These are phyloP conservation scores for Clavispora fructus DNA, from an alignment of 805 yeast species.

Conservation along the genomic window DNA sequence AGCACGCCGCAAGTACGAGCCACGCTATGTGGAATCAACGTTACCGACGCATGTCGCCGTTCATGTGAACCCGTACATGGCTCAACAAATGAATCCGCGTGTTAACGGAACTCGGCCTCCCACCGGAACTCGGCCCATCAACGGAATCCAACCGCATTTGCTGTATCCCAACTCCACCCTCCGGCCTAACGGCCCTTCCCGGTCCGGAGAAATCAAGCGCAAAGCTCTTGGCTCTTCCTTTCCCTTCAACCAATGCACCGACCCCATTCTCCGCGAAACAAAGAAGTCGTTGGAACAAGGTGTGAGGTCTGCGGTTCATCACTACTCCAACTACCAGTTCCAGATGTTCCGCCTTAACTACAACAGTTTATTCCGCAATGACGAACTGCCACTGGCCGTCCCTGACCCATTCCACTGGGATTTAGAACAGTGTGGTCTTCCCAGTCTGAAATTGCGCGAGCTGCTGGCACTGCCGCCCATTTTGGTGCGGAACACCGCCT, in stretches of 20 bases:
- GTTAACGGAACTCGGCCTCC: not conserved
- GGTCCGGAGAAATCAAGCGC: not conserved
- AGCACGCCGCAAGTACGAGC: not conserved
- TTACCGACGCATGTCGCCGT: not conserved
- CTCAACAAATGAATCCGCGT: not conserved
- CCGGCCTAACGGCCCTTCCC: too few species aligned
- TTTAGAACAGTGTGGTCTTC: not conserved
- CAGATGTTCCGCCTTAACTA: not conserved
- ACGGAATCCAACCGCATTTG: not conserved
- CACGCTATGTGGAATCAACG: not conserved
- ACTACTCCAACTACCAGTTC: not conserved
- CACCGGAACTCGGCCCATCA: too few species aligned
- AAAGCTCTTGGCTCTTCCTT: conserved; percentile 2
- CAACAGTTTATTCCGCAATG: not conserved
- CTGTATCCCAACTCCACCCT: not conserved
- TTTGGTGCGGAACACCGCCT: not conserved
- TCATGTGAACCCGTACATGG: not conserved
- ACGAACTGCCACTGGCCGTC: not conserved
- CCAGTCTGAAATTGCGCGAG: not conserved
- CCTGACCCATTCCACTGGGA: not conserved
- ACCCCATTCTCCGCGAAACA: conserved; percentile 6
- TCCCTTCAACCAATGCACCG: conserved; percentile 8
- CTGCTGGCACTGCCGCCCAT: conserved; percentile 1
- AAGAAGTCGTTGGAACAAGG: conserved; percentile 6
- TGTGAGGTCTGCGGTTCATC: conserved; percentile 1